Conservation (phyloP, 345 rosid species). For the Citrus reticulata region DNA sequence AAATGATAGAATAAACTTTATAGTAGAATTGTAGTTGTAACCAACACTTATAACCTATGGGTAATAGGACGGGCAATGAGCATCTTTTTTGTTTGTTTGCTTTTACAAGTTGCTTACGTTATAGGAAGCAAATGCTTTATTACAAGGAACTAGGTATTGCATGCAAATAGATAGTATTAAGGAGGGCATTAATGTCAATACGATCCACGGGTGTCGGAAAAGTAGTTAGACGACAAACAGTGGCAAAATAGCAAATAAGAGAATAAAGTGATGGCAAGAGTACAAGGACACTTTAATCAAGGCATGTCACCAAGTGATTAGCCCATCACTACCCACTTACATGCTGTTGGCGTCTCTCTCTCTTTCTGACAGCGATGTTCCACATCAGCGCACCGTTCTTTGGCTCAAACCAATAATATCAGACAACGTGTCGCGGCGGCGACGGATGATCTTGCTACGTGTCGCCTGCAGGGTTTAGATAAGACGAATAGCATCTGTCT, state of each 20-base stretch:
- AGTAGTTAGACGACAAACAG: background rate
- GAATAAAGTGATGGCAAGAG: constrained; percentile 12
- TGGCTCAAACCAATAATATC: constrained; percentile 3
- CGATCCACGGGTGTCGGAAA: fast-evolving
- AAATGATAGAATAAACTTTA: constrained; percentile 10
- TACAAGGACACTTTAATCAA: constrained; percentile 27
- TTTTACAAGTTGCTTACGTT: constrained; percentile 6
- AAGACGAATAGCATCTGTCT: background rate
- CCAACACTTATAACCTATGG: background rate
- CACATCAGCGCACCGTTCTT: constrained; percentile 41
- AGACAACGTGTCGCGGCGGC: constrained; percentile 16
- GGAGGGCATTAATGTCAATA: constrained; percentile 12
- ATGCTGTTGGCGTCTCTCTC: background rate
- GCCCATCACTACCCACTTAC: constrained; percentile 43
- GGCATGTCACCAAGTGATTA: constrained; percentile 33
- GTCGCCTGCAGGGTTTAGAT: constrained; percentile 14
- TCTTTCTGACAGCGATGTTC: constrained; percentile 26
- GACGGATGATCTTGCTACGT: constrained; percentile 5
- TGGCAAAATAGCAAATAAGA: constrained; percentile 27
- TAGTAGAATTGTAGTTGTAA: background rate
- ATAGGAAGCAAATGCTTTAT: background rate
- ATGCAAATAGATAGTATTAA: background rate
- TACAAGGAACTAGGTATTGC: background rate
- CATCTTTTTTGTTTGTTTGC: constrained; percentile 3
- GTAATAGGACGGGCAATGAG: constrained; percentile 14